Base-by-base conservation (phyloP, 805 yeast species). In the Candida orba region DNA sequence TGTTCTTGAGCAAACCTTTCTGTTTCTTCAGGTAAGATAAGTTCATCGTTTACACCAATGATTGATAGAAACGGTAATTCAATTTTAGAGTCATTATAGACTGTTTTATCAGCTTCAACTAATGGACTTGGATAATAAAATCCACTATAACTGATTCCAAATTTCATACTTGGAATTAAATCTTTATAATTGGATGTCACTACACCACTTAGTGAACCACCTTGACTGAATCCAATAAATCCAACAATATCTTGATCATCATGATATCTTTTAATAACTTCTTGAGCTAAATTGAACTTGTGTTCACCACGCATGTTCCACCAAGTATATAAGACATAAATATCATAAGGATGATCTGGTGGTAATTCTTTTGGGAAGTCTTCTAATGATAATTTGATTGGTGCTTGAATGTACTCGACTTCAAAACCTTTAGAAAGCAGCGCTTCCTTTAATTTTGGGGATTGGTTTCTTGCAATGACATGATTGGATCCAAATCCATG, bases 341-440 rank as follows among this genome's bases (percentile, higher is more conserved):
- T 30, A 14, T 30, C 25, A 25, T 36, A 38, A 17, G 43, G 46
- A 20, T 43, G 76, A 47, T 73, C 73, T 4, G 46, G 41, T 10
- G 45, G 41, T 13, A 42, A 17, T 4, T 36, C 34, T 8, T 31
- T 20, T 24, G 91, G 90, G 43, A 86, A 67, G 52, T 86, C 95
- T 1, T 81, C 72, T 1, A 81, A 74, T 1, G 76, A 67, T 17
- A 85, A 67, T 40, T 69, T 67, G n/a, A 75, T 56, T 1, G 95
- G 95, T 2, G 81, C 96, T 47, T 84, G 79, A 30, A 88, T 68
- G 57, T 81, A 89, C 10, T 72, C 69, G 7, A 84, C 69, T 49
- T 81, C 85, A 54, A 76, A 81, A 12, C 86, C 81, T 8, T 54
- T 25, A 35, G 59, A 56, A 48, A 69, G 67, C 37, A 90, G 66